These are phyloP conservation scores for Alternaria sp. DNA, from an alignment of 2,329 filamentous ascomycete species.

Conservation along the genomic window DNA sequence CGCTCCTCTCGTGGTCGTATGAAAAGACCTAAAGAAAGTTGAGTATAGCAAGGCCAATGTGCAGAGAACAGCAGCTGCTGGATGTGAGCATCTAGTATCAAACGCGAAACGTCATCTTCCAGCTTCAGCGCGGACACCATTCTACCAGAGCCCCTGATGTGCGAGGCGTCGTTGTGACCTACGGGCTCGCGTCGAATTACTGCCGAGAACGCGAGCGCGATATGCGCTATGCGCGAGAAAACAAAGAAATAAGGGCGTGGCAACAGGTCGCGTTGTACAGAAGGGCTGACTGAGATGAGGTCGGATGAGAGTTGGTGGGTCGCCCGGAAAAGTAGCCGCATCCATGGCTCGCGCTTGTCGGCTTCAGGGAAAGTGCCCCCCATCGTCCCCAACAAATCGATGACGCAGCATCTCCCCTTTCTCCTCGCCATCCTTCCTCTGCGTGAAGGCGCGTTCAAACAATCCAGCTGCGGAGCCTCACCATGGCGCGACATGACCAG, in stretches of 20 bases:
- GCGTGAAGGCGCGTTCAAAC: neutral
- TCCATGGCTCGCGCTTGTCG: neutral
- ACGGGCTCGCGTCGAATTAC: neutral
- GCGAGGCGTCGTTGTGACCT: neutral
- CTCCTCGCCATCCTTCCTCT: neutral
- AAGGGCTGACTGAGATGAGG: conserved; percentile 2
- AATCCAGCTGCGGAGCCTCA: neutral
- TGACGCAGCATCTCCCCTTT: conserved; percentile 7
- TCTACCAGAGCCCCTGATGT: neutral
- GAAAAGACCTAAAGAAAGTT: neutral
- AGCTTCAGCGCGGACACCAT: neutral
- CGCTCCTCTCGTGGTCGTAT: neutral
- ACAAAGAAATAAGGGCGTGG: neutral
- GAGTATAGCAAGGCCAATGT: neutral
- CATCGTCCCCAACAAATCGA: neutral
- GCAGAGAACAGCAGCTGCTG: neutral
- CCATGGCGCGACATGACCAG: neutral
- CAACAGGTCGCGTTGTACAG: neutral
- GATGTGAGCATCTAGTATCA: neutral
- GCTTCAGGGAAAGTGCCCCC: neutral
- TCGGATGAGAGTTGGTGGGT: conserved; percentile 1
- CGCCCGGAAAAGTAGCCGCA: neutral
- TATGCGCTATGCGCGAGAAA: neutral
- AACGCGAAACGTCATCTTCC: neutral
- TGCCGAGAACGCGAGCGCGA: neutral